Evolutionary conservation across 129 eudicot species (phyloP), one percentile per base, ranked within the genome.

Genomic region (Artemisia annua): DNA sequence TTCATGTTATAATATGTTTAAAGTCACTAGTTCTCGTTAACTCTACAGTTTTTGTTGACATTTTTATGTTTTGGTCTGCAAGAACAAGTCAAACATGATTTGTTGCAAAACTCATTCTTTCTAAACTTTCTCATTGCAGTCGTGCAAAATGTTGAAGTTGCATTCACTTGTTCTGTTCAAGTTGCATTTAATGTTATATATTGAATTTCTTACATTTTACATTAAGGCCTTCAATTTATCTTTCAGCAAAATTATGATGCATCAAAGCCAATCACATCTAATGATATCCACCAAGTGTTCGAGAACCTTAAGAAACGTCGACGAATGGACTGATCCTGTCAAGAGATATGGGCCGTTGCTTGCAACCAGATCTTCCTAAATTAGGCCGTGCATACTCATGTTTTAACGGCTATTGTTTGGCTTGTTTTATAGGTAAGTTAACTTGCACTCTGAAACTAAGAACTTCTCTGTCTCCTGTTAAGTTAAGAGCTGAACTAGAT

Each of bases 241-340:
- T 44, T 19, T 0, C 96, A 95, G 99, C 89, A 82, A 75, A 75
- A 87, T 14, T 83, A 74, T 20, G 99, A 90, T 70, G 66, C 86
- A 56, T 86, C 97, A 20, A 86, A 85, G 75, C 74, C 94, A 24
- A 74, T 95, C 72, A 95, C 99, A 28, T 10, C 97, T 26, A 93
- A 79, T 48, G 96, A 95, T 32, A 63, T 95, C 28, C 91, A 77
- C 60, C 87, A 95, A 76, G 86, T 90, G 11, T 95, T 95, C 71
- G 99, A 95, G 56, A 95, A 95, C 75, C 97, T 90, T 43, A 80
- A 87, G 62, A 88, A 90, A 82, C 90, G 99, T 22, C 81, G 88
- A 63, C 84, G 95, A 44, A 73, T 56, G 71, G 76, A 80, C 22
- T 92, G 81, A 77, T 80, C 18, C 15, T 12, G 60, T 46, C 16